These are phyloP conservation scores for Russula ochroleuca DNA, from an alignment of 768 basidiomycete genomes.

Conservation along the genomic window DNA sequence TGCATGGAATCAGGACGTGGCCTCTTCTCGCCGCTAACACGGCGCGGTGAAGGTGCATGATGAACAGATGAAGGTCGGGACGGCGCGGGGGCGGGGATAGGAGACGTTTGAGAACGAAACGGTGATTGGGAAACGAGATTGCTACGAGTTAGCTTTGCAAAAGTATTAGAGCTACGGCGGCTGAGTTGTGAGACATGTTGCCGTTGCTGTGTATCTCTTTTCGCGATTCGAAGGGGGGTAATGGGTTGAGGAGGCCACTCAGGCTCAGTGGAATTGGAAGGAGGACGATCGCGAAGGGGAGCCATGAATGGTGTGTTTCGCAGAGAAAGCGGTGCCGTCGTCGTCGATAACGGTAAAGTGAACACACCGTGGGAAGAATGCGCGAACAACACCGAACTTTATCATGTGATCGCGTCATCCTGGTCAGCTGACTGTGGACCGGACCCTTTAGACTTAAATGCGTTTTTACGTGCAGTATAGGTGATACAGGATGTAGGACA, in stretches of 20 bases:
- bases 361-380: constrained; percentile 25
- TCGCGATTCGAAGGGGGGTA: constrained; percentile 69
- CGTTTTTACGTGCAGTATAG: neutral
- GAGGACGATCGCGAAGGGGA: constrained; percentile 54
- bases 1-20: constrained; percentile 69
- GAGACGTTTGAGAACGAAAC: constrained; percentile 64
- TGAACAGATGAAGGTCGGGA: constrained; percentile 34
- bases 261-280: constrained; percentile 59
- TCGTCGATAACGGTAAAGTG: constrained; percentile 15
- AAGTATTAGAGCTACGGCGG: constrained; percentile 72
- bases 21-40: constrained; percentile 74
- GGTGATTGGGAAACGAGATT: constrained; percentile 84
- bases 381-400: constrained; percentile 7
- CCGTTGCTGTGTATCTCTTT: constrained; percentile 50
- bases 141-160: constrained; percentile 69
- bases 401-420: constrained; percentile 28
- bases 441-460: neutral
- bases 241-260: constrained; percentile 61
- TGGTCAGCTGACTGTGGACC: constrained; percentile 15
- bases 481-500: constrained; percentile 16
- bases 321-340: neutral
- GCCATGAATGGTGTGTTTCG: constrained; percentile 35
- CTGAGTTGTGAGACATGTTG: constrained; percentile 48
- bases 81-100: constrained; percentile 35
- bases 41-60: constrained; percentile 40